Conservation (phyloP, 1,139 yeast species). For the Geotrichum fermentans region DNA sequence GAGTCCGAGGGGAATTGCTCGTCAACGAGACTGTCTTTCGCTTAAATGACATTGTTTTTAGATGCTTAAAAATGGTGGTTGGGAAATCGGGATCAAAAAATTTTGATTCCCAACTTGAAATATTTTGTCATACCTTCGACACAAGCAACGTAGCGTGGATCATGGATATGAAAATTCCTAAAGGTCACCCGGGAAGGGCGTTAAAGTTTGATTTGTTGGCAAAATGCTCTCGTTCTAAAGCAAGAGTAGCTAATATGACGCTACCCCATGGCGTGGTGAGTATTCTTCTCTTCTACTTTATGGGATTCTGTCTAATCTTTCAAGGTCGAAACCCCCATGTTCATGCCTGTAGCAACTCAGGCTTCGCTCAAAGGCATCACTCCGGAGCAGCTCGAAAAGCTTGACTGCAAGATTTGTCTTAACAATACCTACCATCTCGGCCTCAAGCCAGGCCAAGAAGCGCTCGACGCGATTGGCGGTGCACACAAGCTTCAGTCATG, state of each 20-base stretch:
- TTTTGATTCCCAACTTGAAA: constrained; percentile 2
- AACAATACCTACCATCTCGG: constrained; percentile 46
- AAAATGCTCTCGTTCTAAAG: constrained; percentile 41
- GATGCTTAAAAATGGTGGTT: not conserved
- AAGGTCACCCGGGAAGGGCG: constrained; percentile 31
- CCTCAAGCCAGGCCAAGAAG: constrained; percentile 43
- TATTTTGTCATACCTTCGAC: not conserved
- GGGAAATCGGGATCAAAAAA: not conserved
- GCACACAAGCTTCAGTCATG: constrained; percentile 43
- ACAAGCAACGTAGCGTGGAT: not conserved
- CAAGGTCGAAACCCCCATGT: constrained; percentile 43
- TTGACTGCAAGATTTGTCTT: constrained; percentile 42
- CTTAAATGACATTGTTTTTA: constrained; percentile 26
- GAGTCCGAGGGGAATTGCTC: constrained; percentile 17
- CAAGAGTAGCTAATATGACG: constrained; percentile 42
- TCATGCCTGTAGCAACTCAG: constrained; percentile 48
- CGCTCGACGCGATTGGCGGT: constrained; percentile 42
- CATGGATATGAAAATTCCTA: constrained; percentile 19
- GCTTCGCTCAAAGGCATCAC: constrained; percentile 46
- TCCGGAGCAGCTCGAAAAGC: constrained; percentile 40
- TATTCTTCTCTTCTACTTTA: not conserved
- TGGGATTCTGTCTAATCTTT: not conserved
- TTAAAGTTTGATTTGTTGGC: constrained; percentile 40
- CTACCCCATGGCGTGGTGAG: constrained; percentile 41
- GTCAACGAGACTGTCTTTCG: constrained; percentile 25